phyloP scores from a whole-genome alignment of 768 basidiomycete species.

The Boletus rex-veris region DNA sequence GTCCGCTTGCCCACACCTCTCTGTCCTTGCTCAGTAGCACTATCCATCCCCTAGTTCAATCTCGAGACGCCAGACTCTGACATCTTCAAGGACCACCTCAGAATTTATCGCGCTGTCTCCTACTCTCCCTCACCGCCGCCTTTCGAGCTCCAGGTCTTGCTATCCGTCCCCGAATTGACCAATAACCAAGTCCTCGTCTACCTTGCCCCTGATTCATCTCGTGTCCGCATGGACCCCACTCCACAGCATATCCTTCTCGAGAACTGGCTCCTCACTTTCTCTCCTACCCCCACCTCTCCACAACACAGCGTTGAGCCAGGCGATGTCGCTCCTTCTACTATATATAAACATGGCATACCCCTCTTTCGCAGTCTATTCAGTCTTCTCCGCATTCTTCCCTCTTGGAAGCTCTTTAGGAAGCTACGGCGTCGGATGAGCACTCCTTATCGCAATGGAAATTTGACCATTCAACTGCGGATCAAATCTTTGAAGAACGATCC shows the following conservation, averaged over 20 bases:
- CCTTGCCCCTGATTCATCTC: constrained; percentile 52
- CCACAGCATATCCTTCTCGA: constrained; percentile 71
- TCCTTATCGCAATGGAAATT: constrained; percentile 39
- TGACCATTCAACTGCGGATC: constrained; percentile 49
- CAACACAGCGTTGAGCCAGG: constrained; percentile 26
- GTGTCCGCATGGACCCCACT: constrained; percentile 64
- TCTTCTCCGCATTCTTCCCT: constrained; percentile 67
- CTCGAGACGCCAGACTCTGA: constrained; percentile 75
- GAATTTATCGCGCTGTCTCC: constrained; percentile 54
- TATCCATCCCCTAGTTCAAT: constrained; percentile 61
- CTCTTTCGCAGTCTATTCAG: constrained; percentile 73
- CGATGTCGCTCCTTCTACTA: constrained; percentile 66
- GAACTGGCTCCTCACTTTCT: constrained; percentile 58
- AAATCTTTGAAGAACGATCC: constrained; percentile 32
- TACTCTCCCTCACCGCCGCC: constrained; percentile 36
- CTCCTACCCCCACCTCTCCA: constrained; percentile 18
- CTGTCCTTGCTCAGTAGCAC: background rate
- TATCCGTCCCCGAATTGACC: constrained; percentile 64
- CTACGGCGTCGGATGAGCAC: constrained; percentile 42
- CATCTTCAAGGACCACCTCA: constrained; percentile 57
- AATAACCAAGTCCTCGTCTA: constrained; percentile 74
- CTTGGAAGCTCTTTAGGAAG: constrained; percentile 70
- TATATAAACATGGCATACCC: constrained; percentile 83
- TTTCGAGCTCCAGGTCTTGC: constrained; percentile 66
- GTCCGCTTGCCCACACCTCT: constrained; percentile 23